Percentiles rank a stretch among this genome's conserved stretches.
Conservation (phyloP, 1,284 basidiomycete genomes). For the Hemileia vastatrix region DNA sequence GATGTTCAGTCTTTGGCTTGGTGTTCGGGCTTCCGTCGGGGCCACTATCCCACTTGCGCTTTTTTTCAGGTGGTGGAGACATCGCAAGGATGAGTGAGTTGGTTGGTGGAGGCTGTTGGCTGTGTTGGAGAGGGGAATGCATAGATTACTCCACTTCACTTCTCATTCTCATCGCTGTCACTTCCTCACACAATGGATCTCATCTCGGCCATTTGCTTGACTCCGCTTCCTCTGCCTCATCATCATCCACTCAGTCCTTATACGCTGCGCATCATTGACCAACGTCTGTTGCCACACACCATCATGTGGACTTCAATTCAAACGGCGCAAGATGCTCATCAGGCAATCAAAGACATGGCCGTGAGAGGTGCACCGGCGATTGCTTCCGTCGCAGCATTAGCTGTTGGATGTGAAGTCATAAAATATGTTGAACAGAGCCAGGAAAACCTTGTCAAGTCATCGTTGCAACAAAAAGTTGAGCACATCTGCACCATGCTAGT, state of each 20-base stretch:
- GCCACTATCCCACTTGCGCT: conserved; percentile 22
- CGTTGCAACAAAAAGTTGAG: not conserved
- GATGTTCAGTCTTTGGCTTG: conserved; percentile 1
- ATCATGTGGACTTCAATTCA: conserved; percentile 63
- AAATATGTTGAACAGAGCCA: conserved; percentile 23
- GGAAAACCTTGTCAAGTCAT: not conserved
- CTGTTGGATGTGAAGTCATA: conserved; percentile 55
- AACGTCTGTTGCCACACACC: conserved; percentile 50
- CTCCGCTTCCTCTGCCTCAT: too few species aligned
- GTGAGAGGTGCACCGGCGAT: conserved; percentile 86
- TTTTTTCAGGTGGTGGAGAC: too few species aligned
- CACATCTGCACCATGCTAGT: too few species aligned
- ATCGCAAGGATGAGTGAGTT: too few species aligned
- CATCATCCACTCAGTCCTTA: too few species aligned
- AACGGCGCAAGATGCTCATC: conserved; percentile 67
- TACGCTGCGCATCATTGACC: conserved; percentile 36
- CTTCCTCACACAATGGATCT: too few species aligned
- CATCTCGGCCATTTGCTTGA: too few species aligned
- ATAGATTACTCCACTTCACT: too few species aligned
- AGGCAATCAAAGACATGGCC: conserved; percentile 88
- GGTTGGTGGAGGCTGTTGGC: too few species aligned
- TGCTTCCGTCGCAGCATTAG: conserved; percentile 72
- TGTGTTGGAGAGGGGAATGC: too few species aligned
- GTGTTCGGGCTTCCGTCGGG: conserved; percentile 13
- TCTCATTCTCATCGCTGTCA: too few species aligned